These are phyloP conservation scores for Pseudognaphalium luteoalbum DNA, from an alignment of 129 eudicot species.

Conservation along the genomic window DNA sequence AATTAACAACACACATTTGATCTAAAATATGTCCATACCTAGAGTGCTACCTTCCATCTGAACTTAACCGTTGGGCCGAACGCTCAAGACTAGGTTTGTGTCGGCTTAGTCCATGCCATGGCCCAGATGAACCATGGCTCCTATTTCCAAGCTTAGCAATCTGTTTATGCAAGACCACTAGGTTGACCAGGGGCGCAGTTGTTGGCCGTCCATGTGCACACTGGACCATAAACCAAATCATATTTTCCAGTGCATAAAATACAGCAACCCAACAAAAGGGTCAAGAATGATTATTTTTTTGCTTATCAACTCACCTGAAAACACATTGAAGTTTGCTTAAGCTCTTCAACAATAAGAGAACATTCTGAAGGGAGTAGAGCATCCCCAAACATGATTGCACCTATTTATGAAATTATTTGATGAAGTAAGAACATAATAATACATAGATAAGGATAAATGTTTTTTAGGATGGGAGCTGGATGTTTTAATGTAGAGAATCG, in stretches of 20 bases:
- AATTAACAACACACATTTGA: background rate
- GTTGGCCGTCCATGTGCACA: conserved; percentile 99
- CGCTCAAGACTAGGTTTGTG: conserved; percentile 64
- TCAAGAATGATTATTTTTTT: conserved; percentile 3
- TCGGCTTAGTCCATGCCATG: conserved; percentile 76
- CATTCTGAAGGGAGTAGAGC: conserved; percentile 89
- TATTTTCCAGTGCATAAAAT: conserved; percentile 3
- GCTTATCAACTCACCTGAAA: conserved; percentile 66
- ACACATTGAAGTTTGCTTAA: conserved; percentile 82
- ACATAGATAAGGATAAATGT: background rate
- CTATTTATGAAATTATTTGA: conserved; percentile 33
- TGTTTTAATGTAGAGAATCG: conserved; percentile 17
- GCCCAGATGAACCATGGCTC: conserved; percentile 35
- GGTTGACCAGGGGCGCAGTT: conserved; percentile 80
- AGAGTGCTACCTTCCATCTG: conserved; percentile 27
- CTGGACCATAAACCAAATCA: conserved; percentile 43
- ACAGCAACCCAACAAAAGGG: conserved; percentile 2
- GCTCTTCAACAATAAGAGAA: conserved; percentile 93
- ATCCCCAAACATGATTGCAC: conserved; percentile 99
- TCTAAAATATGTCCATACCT: conserved; percentile 13
- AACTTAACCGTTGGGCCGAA: conserved; percentile 52
- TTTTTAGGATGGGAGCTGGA: background rate
- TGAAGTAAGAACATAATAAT: conserved; percentile 9
- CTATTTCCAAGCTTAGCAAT: conserved; percentile 55
- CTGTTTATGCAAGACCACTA: conserved; percentile 69